Evolutionary conservation across 768 basidiomycete genomes (phyloP).

Genomic region (Russula virescens): DNA sequence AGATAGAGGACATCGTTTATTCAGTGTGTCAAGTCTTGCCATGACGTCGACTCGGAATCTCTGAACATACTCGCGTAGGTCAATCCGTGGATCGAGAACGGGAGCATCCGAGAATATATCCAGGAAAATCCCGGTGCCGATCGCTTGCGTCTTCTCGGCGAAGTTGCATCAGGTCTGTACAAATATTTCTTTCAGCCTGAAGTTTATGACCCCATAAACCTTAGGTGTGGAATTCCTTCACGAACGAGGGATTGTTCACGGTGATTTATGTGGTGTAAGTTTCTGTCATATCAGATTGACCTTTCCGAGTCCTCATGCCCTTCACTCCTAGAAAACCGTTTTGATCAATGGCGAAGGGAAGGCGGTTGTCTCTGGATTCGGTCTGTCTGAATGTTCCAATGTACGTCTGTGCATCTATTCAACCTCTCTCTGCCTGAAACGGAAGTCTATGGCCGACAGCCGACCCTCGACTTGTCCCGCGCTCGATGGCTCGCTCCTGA

Average conservation of each 20-base stretch:
- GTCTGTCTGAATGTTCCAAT: conserved; percentile 31
- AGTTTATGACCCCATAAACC: conserved; percentile 8
- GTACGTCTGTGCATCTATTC: neutral
- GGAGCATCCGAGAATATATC: conserved; percentile 37
- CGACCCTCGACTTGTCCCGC: conserved; percentile 27
- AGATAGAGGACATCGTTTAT: conserved; percentile 28
- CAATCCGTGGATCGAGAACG: conserved; percentile 43
- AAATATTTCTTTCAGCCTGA: neutral
- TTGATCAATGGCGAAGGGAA: conserved; percentile 37
- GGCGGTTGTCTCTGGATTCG: conserved; percentile 43
- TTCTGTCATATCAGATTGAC: neutral
- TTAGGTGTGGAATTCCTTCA: conserved; percentile 18
- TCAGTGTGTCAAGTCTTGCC: conserved; percentile 4
- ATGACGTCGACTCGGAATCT: neutral
- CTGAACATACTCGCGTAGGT: conserved; percentile 30
- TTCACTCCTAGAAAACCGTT: conserved; percentile 37
- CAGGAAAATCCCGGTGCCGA: conserved; percentile 31
- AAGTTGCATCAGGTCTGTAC: conserved; percentile 35
- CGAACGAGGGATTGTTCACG: conserved; percentile 22
- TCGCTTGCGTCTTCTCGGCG: conserved; percentile 35
- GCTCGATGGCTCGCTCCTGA: conserved; percentile 18
- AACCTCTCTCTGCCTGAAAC: neutral
- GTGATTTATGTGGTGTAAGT: conserved; percentile 26
- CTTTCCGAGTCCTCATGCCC: neutral
- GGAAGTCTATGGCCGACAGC: conserved; percentile 9